Evolutionary conservation across 371 early-diverging fungal genomes (phyloP).

Genomic region (Syncephalastrum monosporum): DNA sequence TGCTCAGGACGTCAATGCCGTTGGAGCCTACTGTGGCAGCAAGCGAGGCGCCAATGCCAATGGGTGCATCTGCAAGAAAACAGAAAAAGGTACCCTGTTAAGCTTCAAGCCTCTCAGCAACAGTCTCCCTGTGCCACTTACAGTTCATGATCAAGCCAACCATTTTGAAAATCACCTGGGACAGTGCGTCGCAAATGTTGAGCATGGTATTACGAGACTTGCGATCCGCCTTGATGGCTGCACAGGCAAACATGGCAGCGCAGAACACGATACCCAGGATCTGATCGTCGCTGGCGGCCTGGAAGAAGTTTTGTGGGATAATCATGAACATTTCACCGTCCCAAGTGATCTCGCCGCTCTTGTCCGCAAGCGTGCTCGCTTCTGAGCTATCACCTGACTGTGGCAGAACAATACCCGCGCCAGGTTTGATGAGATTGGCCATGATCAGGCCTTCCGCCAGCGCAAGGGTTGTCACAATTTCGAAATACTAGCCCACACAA

Average conservation of each 20-base stretch:
- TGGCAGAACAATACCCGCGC: constrained; percentile 34
- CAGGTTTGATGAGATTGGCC: constrained; percentile 71
- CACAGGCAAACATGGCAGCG: constrained; percentile 69
- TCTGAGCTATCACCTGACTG: constrained; percentile 13
- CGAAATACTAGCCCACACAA: constrained; percentile 51
- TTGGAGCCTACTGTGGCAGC: constrained; percentile 69
- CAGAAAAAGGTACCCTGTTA: background rate
- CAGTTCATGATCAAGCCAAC: constrained; percentile 68
- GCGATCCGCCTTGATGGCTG: constrained; percentile 55
- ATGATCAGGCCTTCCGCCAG: constrained; percentile 68
- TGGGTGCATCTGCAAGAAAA: constrained; percentile 55
- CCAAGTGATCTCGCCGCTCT: constrained; percentile 53
- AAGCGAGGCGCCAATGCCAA: constrained; percentile 70
- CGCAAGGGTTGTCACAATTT: constrained; percentile 68
- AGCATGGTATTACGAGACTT: constrained; percentile 58
- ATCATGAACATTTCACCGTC: constrained; percentile 53
- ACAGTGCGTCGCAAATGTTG: constrained; percentile 56
- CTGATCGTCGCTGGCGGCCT: constrained; percentile 47
- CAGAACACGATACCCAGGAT: constrained; percentile 72
- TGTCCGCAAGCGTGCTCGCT: constrained; percentile 19
- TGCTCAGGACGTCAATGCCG: constrained; percentile 62
- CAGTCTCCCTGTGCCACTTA: constrained; percentile 10
- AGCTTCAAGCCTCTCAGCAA: background rate
- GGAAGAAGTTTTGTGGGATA: constrained; percentile 58
- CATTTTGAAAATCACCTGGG: constrained; percentile 72